Percentiles rank a stretch among this genome's conserved stretches.
These are phyloP conservation scores for Aphelidium insulamus DNA, from an alignment of 371 early-diverging fungal genomes.

Conservation along the genomic window DNA sequence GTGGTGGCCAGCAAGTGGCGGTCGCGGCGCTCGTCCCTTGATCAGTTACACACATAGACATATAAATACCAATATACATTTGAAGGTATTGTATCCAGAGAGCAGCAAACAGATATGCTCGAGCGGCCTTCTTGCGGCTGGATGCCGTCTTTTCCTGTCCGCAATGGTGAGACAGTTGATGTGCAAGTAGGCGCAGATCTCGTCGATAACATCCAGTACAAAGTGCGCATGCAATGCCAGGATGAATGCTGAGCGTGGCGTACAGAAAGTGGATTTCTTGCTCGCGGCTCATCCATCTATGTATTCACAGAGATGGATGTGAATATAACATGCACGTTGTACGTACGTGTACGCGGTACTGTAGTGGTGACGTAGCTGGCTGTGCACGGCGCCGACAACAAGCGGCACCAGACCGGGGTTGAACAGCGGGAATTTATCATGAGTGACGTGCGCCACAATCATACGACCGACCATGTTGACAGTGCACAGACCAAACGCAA, in stretches of 20 bases:
- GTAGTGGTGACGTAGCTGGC: constrained; percentile 29
- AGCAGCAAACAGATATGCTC: too few species aligned
- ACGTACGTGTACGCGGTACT: too few species aligned
- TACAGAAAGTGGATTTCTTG: constrained; percentile 26
- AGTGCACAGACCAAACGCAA: constrained; percentile 49
- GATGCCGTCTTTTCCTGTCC: too few species aligned
- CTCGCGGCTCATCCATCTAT: constrained; percentile 18
- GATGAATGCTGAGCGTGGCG: constrained; percentile 24
- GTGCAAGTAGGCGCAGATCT: constrained; percentile 56
- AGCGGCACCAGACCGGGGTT: constrained; percentile 34
- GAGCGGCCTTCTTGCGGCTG: too few species aligned
- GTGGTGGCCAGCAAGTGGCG: constrained; percentile 30
- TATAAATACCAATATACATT: too few species aligned
- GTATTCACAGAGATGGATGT: constrained; percentile 3
- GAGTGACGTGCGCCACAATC: constrained; percentile 67
- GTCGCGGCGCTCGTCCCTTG: too few species aligned
- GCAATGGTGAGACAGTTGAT: constrained; percentile 68
- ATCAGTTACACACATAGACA: too few species aligned
- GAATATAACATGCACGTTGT: constrained; percentile 2
- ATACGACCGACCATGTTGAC: constrained; percentile 64
- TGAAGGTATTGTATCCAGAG: too few species aligned
- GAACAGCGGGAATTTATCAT: constrained; percentile 46
- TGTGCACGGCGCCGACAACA: constrained; percentile 37
- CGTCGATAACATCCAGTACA: constrained; percentile 41
- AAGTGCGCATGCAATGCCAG: constrained; percentile 39